Evolutionary conservation across 2,329 filamentous ascomycete species (phyloP), one percentile per base, ranked within the genome.

Genomic region (Fusarium armeniacum): DNA sequence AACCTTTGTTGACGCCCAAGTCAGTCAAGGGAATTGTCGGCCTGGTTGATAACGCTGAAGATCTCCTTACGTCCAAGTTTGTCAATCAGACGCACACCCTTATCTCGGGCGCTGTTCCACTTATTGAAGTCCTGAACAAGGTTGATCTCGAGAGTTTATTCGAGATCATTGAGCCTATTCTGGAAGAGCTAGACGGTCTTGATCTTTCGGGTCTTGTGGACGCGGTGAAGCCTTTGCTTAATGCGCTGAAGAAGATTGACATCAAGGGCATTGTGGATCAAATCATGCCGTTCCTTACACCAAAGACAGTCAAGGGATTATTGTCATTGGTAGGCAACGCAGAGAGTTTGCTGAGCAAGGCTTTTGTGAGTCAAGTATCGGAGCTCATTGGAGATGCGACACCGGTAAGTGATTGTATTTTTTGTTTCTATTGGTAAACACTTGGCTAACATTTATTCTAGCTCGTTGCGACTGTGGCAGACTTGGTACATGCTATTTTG

Each of bases 41-140:
- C 5, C 73, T 81, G 0, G 71, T 81, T 2, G 74, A 66, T 22
- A 82, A 81, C 43, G 81, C 80, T 0, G 79, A 81, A 57, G 71
- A 76, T n/a, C 73, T 82, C 2, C 75, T 82, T 28, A 81, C 76
- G 1, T 57, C 60, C 46, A 76, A 77, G 15, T 82, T 83, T 47
- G 81, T 83, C 70, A 81, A 82, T 51, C 76, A 81, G 46, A 83
- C 80, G 0, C 78, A 81, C 11, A 79, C 76, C 0, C 76, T 82
- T 22, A 77, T 81, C 20, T 73, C 73, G 9, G 80, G 77, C 3
- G 81, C 80, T 1, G 78, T 78, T 12, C 81, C 81, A 0, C 72
- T 83, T 11, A 68, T 83, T 30, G 71, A 70, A 4, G 74, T 77
- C 0, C 73, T 83, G 2, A 73, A 75, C 43, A 73, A 72, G 18